Conservation (phyloP, 148 eudicot species). For the Suaeda aralocaspica region DNA sequence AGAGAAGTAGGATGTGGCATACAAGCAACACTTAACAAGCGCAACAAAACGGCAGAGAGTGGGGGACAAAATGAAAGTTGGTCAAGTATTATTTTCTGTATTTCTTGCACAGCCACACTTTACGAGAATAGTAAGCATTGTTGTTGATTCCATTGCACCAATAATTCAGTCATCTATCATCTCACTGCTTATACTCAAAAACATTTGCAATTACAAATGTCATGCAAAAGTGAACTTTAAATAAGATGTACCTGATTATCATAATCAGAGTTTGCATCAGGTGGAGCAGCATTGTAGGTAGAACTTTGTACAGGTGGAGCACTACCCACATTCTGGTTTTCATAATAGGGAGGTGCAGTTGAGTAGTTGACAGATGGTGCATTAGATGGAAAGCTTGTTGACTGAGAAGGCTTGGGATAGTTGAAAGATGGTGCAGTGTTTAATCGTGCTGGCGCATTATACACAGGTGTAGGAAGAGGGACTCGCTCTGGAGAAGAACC, state of each 20-base stretch:
- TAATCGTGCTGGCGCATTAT: constrained; percentile 23
- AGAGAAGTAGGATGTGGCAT: background rate
- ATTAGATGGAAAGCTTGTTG: constrained; percentile 51
- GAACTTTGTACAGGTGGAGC: constrained; percentile 31
- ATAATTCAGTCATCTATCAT: no score
- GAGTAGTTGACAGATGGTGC: constrained; percentile 36
- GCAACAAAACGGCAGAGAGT: no score
- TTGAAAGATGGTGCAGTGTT: constrained; percentile 37
- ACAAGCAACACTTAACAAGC: no score
- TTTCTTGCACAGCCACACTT: no score
- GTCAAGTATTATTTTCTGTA: no score
- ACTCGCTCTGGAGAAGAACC: constrained; percentile 59
- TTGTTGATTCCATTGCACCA: no score
- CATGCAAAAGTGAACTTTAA: background rate
- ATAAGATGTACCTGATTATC: constrained; percentile 36
- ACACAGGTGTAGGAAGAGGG: constrained; percentile 74
- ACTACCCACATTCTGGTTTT: constrained; percentile 29
- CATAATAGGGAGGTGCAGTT: constrained; percentile 37
- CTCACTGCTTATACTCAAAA: no score
- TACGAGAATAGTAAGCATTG: no score
- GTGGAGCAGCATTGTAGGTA: constrained; percentile 21
- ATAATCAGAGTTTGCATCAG: constrained; percentile 40
- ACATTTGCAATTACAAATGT: no score
- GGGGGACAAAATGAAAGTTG: no score
- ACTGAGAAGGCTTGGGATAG: constrained; percentile 38